A percentile compares a stretch with the other conserved stretches of the same genome.
phyloP scores from a whole-genome alignment of 2,329 filamentous ascomycete species.

The Sphaerostilbella broomeana region DNA sequence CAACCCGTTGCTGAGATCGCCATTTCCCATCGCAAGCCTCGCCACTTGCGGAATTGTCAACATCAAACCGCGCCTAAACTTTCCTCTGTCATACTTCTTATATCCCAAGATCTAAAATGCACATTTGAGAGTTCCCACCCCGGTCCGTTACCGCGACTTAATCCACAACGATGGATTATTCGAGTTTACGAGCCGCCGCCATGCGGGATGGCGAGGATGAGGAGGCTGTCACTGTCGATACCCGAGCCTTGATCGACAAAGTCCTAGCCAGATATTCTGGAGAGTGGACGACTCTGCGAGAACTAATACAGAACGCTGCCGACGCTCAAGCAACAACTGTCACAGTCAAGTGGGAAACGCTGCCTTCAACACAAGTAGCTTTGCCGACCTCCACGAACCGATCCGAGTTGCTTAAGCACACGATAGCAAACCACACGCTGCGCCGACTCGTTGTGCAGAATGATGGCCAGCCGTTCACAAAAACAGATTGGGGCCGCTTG shows the following conservation, averaged over 20 bases:
- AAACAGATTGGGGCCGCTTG: conserved; percentile 86
- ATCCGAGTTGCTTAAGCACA: conserved; percentile 73
- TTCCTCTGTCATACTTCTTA: no score
- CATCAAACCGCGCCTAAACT: no score
- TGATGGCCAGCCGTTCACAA: conserved; percentile 78
- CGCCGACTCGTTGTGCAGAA: conserved; percentile 87
- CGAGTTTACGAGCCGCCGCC: conserved; percentile 76
- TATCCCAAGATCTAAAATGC: no score
- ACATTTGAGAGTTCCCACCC: no score
- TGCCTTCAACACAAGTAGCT: conserved; percentile 73
- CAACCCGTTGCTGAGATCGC: no score
- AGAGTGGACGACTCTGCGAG: conserved; percentile 84
- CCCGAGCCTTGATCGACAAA: conserved; percentile 93
- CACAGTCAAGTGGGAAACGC: conserved; percentile 84
- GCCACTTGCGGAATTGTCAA: no score
- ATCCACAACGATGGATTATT: conserved; percentile 55
- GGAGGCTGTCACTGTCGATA: conserved; percentile 97
- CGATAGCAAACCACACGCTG: conserved; percentile 76
- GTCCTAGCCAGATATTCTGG: conserved; percentile 93
- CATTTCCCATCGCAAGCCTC: no score
- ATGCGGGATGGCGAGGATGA: conserved; percentile 82
- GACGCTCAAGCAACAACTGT: conserved; percentile 89
- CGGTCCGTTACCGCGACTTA: no score
- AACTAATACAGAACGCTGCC: conserved; percentile 97
- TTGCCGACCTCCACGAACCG: conserved; percentile 58